A percentile compares a stretch with the other conserved stretches of the same genome.
These are phyloP conservation scores for Beauveria asiatica DNA, from an alignment of 2,329 filamentous ascomycete species.

Conservation along the genomic window DNA sequence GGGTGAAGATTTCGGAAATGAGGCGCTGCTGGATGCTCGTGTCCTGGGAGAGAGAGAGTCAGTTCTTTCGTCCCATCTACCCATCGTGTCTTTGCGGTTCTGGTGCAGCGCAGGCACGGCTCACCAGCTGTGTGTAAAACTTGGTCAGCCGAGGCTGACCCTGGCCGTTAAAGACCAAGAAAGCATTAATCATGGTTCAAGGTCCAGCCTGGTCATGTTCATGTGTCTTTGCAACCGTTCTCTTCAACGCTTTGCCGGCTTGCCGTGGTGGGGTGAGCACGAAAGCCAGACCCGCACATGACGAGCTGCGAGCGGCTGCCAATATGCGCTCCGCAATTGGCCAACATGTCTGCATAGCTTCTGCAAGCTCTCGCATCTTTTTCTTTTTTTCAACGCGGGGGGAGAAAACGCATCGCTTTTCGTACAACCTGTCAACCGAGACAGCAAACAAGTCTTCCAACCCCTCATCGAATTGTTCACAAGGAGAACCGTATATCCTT, in stretches of 20 bases:
- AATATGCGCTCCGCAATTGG: constrained; percentile 10
- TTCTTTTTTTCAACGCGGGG: neutral
- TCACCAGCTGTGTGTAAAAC: constrained; percentile 93
- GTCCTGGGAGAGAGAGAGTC: constrained; percentile 50
- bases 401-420: neutral
- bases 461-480: neutral
- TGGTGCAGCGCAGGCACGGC: constrained; percentile 8
- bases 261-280: neutral
- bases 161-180: constrained; percentile 97
- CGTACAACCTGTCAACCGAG: neutral
- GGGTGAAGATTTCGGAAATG: constrained; percentile 93
- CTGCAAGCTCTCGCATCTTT: neutral
- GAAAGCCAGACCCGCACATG: constrained; percentile 7
- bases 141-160: constrained; percentile 95
- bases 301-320: constrained; percentile 2
- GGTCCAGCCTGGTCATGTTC: constrained; percentile 11
- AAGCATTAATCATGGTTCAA: constrained; percentile 85
- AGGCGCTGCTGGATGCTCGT: constrained; percentile 94
- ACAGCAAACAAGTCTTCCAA: neutral
- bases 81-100: neutral
- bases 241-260: neutral
- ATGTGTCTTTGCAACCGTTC: neutral
- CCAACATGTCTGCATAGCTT: neutral
- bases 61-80: neutral
- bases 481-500: neutral